A percentile compares a stretch with the other conserved stretches of the same genome.
Conservation (phyloP, 441 rosid species). For the Syzygium malaccense region DNA sequence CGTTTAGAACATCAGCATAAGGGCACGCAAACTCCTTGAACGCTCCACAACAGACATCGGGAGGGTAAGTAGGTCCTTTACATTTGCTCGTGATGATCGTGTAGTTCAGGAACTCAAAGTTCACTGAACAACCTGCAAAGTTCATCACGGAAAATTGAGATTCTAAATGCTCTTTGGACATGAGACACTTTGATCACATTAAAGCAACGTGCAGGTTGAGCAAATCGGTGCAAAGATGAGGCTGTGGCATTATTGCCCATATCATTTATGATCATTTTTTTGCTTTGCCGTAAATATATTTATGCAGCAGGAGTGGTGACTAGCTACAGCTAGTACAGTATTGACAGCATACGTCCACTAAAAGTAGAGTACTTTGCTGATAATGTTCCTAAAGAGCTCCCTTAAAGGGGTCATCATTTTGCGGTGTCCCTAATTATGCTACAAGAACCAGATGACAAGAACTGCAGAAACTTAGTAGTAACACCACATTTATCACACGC, state of each 20-base stretch:
- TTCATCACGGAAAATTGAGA: neutral
- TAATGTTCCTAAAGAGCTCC: neutral
- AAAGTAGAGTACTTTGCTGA: neutral
- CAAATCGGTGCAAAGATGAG: neutral
- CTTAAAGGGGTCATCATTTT: neutral
- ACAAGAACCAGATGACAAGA: neutral
- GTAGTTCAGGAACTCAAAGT: conserved; percentile 63
- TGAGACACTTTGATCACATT: neutral
- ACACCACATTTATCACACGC: neutral
- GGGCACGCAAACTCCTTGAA: conserved; percentile 84
- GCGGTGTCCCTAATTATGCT: neutral
- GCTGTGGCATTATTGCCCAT: neutral
- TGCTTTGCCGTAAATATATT: neutral
- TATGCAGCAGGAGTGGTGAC: neutral
- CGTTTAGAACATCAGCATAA: conserved; percentile 41
- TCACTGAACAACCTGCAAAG: conserved; percentile 46
- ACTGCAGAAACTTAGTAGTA: neutral
- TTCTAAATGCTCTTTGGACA: neutral
- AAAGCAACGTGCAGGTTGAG: neutral
- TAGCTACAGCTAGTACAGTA: neutral
- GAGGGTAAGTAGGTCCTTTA: conserved; percentile 57
- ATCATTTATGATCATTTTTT: neutral
- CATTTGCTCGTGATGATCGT: conserved; percentile 52
- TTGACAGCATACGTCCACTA: neutral
- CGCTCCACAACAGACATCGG: conserved; percentile 44